These are phyloP conservation scores for Ascochyta clinopodiicola DNA, from an alignment of 2,329 filamentous ascomycete genomes.

Conservation along the genomic window DNA sequence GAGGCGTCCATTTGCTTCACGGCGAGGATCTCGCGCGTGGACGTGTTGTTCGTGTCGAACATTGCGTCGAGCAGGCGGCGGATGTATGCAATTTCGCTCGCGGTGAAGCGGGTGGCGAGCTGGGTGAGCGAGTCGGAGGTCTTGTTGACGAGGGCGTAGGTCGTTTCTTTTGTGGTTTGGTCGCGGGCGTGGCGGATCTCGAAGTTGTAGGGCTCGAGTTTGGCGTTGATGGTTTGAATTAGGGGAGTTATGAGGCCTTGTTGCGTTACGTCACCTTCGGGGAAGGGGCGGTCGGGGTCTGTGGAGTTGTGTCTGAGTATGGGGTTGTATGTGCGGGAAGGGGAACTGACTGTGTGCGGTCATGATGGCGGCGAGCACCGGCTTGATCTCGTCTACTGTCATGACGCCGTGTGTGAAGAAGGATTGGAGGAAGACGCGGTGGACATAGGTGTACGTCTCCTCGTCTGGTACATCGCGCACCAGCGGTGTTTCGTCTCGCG, in stretches of 20 bases:
- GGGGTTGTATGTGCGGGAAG: background rate
- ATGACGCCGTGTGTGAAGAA: conserved; percentile 80
- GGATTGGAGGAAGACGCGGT: conserved; percentile 90
- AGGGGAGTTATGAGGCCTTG: conserved; percentile 70
- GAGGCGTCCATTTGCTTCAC: conserved; percentile 80
- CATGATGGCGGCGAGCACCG: conserved; percentile 76
- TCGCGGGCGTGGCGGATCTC: conserved; percentile 80
- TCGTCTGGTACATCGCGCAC: conserved; percentile 19
- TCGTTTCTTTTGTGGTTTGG: conserved; percentile 69
- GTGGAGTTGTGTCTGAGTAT: background rate
- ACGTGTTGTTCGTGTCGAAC: conserved; percentile 87
- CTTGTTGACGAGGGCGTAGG: conserved; percentile 82
- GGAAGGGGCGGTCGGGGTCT: conserved; percentile 54
- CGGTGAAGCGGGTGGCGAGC: conserved; percentile 77
- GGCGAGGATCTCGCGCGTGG: conserved; percentile 81
- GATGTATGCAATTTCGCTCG: conserved; percentile 89
- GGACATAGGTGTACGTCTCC: conserved; percentile 58
- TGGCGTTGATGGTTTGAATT: conserved; percentile 72
- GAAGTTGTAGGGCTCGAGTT: conserved; percentile 80
- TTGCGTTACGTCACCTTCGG: conserved; percentile 69
- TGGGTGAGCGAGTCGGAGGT: conserved; percentile 83
- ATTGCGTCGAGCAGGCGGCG: conserved; percentile 88
- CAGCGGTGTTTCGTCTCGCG: conserved; percentile 10
- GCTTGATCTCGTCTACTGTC: conserved; percentile 75
- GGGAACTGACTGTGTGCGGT: conserved; percentile 60